A percentile compares a stretch with the other conserved stretches of the same genome.
These are phyloP conservation scores for Pseudonitzschia pungens DNA, from an alignment of 108 stramenopile genomes.

Conservation along the genomic window DNA sequence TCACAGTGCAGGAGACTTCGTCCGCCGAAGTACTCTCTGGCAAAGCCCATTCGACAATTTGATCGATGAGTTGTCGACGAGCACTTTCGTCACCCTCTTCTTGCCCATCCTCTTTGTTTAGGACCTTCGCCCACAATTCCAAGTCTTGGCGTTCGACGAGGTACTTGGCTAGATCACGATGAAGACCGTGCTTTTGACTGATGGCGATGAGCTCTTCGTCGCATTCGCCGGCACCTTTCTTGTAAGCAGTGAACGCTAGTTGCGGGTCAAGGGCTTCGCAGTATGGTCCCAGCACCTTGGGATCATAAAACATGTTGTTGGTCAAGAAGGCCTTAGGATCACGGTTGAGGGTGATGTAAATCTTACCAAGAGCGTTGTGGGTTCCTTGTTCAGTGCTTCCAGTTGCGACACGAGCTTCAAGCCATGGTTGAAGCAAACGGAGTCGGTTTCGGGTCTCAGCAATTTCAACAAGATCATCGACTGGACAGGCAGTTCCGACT, in stretches of 20 bases:
- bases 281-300: conserved; percentile 96
- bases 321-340: conserved; percentile 97
- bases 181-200: conserved; percentile 95
- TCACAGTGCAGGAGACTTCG: conserved; percentile 99
- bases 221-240: conserved; percentile 96
- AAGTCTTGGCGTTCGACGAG: conserved; percentile 97
- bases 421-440: conserved; percentile 96
- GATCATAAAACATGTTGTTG: conserved; percentile 99
- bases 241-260: conserved; percentile 98
- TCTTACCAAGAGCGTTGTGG: conserved; percentile 99
- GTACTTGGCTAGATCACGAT: conserved; percentile 98
- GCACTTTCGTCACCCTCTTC: conserved; percentile 65
- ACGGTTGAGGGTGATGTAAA: conserved; percentile 99
- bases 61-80: conserved; percentile 96
- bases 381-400: conserved; percentile 99
- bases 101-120: conserved; percentile 78
- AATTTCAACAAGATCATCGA: conserved; percentile 98
- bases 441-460: conserved; percentile 95
- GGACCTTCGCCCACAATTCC: conserved; percentile 97
- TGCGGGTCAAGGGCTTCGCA: conserved; percentile 99
- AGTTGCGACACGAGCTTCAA: conserved; percentile 98
- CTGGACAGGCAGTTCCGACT: conserved; percentile 97
- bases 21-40: conserved; percentile 98
- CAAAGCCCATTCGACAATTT: conserved; percentile 99
- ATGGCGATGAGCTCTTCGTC: conserved; percentile 98